Conservation (phyloP, 805 yeast species). For the Barnettozyma pratensis region DNA sequence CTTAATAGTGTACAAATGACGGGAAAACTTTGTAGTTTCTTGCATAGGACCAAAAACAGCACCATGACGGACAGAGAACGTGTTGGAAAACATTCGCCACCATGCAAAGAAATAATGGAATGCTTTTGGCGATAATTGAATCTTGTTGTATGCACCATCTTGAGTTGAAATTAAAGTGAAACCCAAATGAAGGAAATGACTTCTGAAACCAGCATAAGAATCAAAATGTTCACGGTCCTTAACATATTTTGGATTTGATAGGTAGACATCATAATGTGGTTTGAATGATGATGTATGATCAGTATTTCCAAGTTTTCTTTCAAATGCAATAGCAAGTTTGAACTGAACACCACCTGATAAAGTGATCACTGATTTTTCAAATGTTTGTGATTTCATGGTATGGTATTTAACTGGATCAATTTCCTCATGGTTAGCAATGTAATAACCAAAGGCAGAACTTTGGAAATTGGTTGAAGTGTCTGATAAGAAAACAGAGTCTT, state of each 20-base stretch:
- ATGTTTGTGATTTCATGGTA: slow-evolving; percentile 23
- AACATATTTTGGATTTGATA: slow-evolving; percentile 51
- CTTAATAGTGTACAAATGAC: slow-evolving; percentile 70
- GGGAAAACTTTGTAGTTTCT: slow-evolving; percentile 63
- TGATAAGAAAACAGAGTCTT: slow-evolving; percentile 41
- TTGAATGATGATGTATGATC: slow-evolving; percentile 39
- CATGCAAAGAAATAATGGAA: slow-evolving; percentile 68
- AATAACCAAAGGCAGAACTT: slow-evolving; percentile 44
- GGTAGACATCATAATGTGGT: slow-evolving; percentile 57
- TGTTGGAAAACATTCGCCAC: slow-evolving; percentile 85
- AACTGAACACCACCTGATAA: slow-evolving; percentile 58
- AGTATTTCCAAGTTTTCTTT: slow-evolving; percentile 34
- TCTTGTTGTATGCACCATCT: slow-evolving; percentile 51
- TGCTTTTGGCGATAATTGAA: slow-evolving; percentile 70
- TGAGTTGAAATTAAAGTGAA: slow-evolving; percentile 44
- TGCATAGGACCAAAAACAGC: slow-evolving; percentile 54
- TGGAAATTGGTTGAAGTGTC: slow-evolving; percentile 37
- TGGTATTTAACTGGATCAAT: slow-evolving; percentile 17
- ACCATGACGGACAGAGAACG: slow-evolving; percentile 77
- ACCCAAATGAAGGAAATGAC: slow-evolving; percentile 75
- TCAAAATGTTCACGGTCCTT: slow-evolving; percentile 54
- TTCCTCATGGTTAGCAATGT: slow-evolving; percentile 27
- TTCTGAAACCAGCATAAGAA: slow-evolving; percentile 74
- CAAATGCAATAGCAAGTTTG: slow-evolving; percentile 53
- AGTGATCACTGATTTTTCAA: slow-evolving; percentile 51